Evolutionary conservation across 169 alveolate genomes (phyloP).

Genomic region (Plasmodium adleri): DNA sequence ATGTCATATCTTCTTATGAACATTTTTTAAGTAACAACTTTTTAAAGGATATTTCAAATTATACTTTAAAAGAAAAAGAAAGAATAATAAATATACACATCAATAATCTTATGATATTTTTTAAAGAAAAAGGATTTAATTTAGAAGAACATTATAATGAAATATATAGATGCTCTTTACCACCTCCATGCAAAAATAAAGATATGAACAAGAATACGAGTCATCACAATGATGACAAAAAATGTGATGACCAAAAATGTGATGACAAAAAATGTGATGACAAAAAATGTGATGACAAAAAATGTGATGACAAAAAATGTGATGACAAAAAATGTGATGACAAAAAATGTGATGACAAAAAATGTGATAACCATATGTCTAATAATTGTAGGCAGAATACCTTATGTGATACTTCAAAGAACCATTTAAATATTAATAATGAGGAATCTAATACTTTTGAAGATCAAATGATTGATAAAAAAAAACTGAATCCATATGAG

Average conservation of each 20-base stretch:
- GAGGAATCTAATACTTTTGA: too few relatives aligned
- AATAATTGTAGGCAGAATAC: neutral
- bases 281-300: too few relatives aligned
- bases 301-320: too few relatives aligned
- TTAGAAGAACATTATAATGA: conserved; percentile 7
- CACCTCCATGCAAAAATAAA: conserved; percentile 10
- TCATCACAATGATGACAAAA: too few relatives aligned
- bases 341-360: too few relatives aligned
- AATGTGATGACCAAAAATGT: too few relatives aligned
- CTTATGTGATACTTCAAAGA: too few relatives aligned
- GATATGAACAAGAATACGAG: too few relatives aligned
- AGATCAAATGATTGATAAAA: neutral
- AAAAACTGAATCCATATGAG: neutral
- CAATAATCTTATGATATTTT: conserved; percentile 34
- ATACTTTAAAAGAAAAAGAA: conserved; percentile 1
- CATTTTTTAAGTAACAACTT: conserved; percentile 5
- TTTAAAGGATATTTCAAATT: conserved; percentile 14
- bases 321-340: too few relatives aligned
- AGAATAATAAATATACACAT: conserved; percentile 16
- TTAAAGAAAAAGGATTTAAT: conserved; percentile 34
- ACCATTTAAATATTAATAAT: too few relatives aligned
- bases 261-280: too few relatives aligned
- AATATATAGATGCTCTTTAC: conserved; percentile 32
- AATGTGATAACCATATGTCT: too few relatives aligned
- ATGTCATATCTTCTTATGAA: neutral